phyloP scores from a whole-genome alignment of 176 grass and related monocot species.

The Triticum urartu region DNA sequence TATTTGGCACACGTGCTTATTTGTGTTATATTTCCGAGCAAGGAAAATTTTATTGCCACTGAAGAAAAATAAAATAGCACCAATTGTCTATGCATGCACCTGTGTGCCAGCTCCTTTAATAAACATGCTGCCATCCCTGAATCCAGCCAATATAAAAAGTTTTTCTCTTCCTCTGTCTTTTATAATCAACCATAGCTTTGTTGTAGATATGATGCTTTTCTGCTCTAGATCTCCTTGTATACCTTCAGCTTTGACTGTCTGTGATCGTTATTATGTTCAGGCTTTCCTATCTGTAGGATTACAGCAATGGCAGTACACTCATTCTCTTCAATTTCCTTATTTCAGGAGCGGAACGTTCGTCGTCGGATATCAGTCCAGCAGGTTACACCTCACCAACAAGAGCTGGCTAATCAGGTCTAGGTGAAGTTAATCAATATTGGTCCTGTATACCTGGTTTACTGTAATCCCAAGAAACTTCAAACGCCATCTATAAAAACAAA shows the following conservation, averaged over 20 bases:
- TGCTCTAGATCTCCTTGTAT: slow-evolving; percentile 3
- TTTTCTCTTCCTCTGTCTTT: slow-evolving; percentile 1
- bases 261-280: not conserved
- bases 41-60: slow-evolving; percentile 7
- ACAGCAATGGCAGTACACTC: not conserved
- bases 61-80: not conserved
- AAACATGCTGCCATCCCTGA: not conserved
- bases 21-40: slow-evolving; percentile 10
- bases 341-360: slow-evolving; percentile 41
- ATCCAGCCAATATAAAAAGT: not conserved
- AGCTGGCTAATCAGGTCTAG: slow-evolving; percentile 25
- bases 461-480: slow-evolving; percentile 3
- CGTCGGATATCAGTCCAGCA: slow-evolving; percentile 33
- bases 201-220: slow-evolving; percentile 8
- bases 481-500: not conserved
- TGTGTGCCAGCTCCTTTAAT: not conserved
- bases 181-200: slow-evolving; percentile 11
- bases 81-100: not conserved
- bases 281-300: not conserved
- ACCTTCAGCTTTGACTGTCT: not conserved
- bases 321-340: slow-evolving; percentile 16
- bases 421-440: not conserved
- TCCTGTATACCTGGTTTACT: not conserved
- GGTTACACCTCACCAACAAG: not conserved
- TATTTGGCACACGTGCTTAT: slow-evolving; percentile 13